Base-by-base conservation (phyloP, 495 filamentous ascomycete genomes). In the Trichocladium uniseriatum region DNA sequence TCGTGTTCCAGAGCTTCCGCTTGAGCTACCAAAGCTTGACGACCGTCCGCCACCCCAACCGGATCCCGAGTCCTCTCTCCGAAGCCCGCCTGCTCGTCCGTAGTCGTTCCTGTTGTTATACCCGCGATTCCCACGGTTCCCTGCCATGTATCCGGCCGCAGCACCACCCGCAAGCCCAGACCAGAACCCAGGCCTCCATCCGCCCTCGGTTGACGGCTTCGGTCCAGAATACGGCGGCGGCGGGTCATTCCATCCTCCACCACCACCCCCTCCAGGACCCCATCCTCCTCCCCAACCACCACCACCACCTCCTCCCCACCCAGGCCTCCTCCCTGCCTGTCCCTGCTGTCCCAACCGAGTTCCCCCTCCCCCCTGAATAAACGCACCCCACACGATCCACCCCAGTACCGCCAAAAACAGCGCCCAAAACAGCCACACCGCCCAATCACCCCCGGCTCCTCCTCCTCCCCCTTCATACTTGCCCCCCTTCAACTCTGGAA, bases 101-200 rank as follows among this genome's bases (percentile, higher is more conserved):
- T 55, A 49, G 36, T 61, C 51, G 35, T 58, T 43, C 20, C 59
- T 42, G 48, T 58, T 58, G 48, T 57, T 50, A 53, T 56, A 52
- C 48, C 51, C 32, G 55, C 51, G 28, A 47, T 63, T 59, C 21
- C 64, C 66, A 53, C 74, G 68, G 41, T 77, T 78, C 2, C 85
- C 84, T 16, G 86, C 78, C 32, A 76, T 57, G 62, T 89, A 91
- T 6, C 66, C 76, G 0, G 80, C 85, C 8, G 84, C 84, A 1
- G 79, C 82, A 34, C 88, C 87, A 34, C 78, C 77, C 7, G 81
- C 66, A 3, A 85, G 71, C 0, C 91, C 91, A 15, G 76, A 74
- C 92, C 89, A 95, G 60, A 95, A 95, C 0, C 92, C 91, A 3
- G 91, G 89, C 40, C 78, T 75, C 83, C 87, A 95, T 56, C 49